Conservation (phyloP, 2,329 filamentous ascomycete species). For the Ceratocystis smalleyi region DNA sequence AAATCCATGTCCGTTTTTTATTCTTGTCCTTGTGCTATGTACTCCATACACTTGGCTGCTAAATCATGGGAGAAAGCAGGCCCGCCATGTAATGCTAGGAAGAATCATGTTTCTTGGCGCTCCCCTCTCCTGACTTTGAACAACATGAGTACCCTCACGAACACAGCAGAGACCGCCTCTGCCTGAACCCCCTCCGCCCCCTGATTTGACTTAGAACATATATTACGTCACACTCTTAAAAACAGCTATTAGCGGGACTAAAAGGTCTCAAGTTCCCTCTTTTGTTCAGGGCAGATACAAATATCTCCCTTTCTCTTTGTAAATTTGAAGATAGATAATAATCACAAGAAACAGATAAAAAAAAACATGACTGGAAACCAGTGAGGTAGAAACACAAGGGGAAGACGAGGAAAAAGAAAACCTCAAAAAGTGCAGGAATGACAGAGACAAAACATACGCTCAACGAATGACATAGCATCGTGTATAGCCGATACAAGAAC, state of each 20-base stretch:
- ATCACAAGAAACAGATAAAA: constrained; percentile 1
- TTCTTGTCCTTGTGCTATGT: no score
- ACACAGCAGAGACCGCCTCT: not conserved
- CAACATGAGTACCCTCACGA: no score
- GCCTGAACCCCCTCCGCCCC: not conserved
- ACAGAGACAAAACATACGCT: not conserved
- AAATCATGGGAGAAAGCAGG: no score
- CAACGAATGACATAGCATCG: not conserved
- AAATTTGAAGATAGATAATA: constrained; percentile 13
- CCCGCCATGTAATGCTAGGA: no score
- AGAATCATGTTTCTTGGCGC: no score
- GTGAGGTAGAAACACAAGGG: not conserved
- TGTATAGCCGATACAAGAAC: constrained; percentile 4
- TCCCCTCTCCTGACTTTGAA: no score
- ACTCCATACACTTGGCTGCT: no score
- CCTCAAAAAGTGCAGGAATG: no score
- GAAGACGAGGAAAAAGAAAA: not conserved
- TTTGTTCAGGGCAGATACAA: constrained; percentile 12
- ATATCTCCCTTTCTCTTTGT: constrained; percentile 11
- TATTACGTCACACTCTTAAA: not conserved
- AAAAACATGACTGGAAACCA: not conserved
- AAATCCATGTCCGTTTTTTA: no score
- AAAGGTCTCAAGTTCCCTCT: not conserved
- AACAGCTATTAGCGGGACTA: not conserved
- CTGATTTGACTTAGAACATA: not conserved